Conservation (phyloP, 345 rosid species). For the Arabis alpina region DNA sequence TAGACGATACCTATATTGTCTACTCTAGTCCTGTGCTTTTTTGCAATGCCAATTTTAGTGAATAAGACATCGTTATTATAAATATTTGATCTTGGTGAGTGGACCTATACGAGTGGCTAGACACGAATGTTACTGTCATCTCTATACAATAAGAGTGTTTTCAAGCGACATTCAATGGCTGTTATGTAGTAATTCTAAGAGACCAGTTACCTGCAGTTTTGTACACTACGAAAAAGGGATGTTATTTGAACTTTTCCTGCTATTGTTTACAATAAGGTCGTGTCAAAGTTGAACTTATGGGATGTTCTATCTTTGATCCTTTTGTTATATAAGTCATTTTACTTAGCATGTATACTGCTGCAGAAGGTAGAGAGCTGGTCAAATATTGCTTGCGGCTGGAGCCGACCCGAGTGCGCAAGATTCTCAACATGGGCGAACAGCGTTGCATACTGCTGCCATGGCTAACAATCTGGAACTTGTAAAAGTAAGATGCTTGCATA, state of each 20-base stretch:
- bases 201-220: slow-evolving; percentile 20
- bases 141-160: neutral
- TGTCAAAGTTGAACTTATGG: slow-evolving; percentile 12
- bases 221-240: slow-evolving; percentile 3
- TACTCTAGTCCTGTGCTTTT: slow-evolving; percentile 3
- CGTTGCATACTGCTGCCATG: slow-evolving; percentile 90
- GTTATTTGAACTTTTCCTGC: slow-evolving; percentile 12
- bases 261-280: neutral
- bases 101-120: slow-evolving; percentile 15
- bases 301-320: slow-evolving; percentile 10
- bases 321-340: slow-evolving; percentile 18
- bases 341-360: slow-evolving; percentile 43
- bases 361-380: slow-evolving; percentile 95
- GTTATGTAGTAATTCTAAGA: slow-evolving; percentile 15
- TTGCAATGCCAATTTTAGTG: slow-evolving; percentile 12
- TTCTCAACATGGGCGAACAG: slow-evolving; percentile 85
- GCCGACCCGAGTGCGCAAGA: slow-evolving; percentile 94
- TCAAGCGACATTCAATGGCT: slow-evolving; percentile 3
- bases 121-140: slow-evolving; percentile 5
- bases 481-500: slow-evolving; percentile 56
- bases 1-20: slow-evolving; percentile 1
- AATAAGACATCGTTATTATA: neutral
- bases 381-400: slow-evolving; percentile 84
- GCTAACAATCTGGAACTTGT: slow-evolving; percentile 89
- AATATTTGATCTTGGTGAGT: slow-evolving; percentile 13